Percentiles rank a stretch among this genome's conserved stretches.
phyloP scores from a whole-genome alignment of 352 stramenopile species.

The Phytophthora rubi region DNA sequence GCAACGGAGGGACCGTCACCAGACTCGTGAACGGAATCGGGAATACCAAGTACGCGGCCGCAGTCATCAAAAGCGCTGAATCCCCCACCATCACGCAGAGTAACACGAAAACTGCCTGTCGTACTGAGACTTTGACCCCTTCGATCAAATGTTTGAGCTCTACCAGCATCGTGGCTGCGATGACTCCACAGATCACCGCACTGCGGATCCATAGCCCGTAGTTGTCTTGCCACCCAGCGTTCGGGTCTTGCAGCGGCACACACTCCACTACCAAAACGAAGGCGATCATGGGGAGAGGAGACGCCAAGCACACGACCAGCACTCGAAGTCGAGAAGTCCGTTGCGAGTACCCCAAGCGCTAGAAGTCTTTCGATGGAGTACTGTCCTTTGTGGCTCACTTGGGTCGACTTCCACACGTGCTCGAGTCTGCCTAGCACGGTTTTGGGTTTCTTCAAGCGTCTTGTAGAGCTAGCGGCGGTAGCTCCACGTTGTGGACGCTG shows the following conservation, averaged over 20 bases:
- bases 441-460: not conserved
- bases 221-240: conserved; percentile 17
- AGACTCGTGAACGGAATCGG: conserved; percentile 29
- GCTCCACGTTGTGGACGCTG: not conserved
- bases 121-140: conserved; percentile 13
- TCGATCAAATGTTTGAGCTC: conserved; percentile 23
- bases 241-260: conserved; percentile 19
- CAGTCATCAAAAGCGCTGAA: conserved; percentile 12
- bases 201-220: conserved; percentile 27
- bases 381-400: conserved; percentile 1
- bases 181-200: conserved; percentile 14
- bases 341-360: conserved; percentile 31
- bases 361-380: conserved; percentile 47
- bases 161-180: conserved; percentile 18
- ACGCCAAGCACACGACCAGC: conserved; percentile 19
- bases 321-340: conserved; percentile 16
- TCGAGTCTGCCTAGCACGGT: not conserved
- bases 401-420: not conserved
- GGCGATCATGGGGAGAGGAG: conserved; percentile 24
- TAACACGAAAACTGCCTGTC: conserved; percentile 16
- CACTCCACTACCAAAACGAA: conserved; percentile 23
- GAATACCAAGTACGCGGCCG: conserved; percentile 18
- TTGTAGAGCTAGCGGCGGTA: not conserved
- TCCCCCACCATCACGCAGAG: conserved; percentile 11
- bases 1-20: conserved; percentile 22